Conservation (phyloP, 1,139 yeast genomes). For the Debaryomyces fabryi region DNA sequence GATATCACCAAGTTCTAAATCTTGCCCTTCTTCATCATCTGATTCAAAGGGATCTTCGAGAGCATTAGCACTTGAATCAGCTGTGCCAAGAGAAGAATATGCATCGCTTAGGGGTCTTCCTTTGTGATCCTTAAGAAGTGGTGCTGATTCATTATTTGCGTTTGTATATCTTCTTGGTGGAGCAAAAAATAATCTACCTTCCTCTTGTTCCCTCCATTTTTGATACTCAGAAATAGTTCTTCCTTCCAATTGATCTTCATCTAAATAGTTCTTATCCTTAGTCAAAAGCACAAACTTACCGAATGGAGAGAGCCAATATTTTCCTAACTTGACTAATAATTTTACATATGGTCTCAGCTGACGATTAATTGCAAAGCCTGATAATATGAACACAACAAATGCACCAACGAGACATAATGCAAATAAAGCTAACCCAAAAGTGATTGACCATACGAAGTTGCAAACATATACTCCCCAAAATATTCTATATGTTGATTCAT, state of each 20-base stretch:
- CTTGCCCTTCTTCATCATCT: slow-evolving; percentile 23
- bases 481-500: slow-evolving; percentile 52
- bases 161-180: slow-evolving; percentile 56
- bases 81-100: slow-evolving; percentile 35
- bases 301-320: slow-evolving; percentile 79
- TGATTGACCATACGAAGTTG: slow-evolving; percentile 74
- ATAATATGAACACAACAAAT: slow-evolving; percentile 41
- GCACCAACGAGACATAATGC: slow-evolving; percentile 54
- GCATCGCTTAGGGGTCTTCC: slow-evolving; percentile 48
- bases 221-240: slow-evolving; percentile 82
- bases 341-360: slow-evolving; percentile 57
- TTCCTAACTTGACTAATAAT: slow-evolving; percentile 64
- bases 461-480: slow-evolving; percentile 67
- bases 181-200: slow-evolving; percentile 71
- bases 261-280: slow-evolving; percentile 77
- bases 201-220: slow-evolving; percentile 84
- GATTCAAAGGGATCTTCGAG: slow-evolving; percentile 7
- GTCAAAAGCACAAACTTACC: slow-evolving; percentile 84
- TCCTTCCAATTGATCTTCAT: slow-evolving; percentile 90
- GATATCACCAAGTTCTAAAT: slow-evolving; percentile 38
- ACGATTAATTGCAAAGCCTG: slow-evolving; percentile 49
- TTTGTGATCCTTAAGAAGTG: slow-evolving; percentile 46
- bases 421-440: slow-evolving; percentile 69
- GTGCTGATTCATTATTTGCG: slow-evolving; percentile 36
- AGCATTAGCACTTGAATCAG: slow-evolving; percentile 9